These are phyloP conservation scores for Condylostoma magnum DNA, from an alignment of 169 alveolate genomes.

Conservation along the genomic window DNA sequence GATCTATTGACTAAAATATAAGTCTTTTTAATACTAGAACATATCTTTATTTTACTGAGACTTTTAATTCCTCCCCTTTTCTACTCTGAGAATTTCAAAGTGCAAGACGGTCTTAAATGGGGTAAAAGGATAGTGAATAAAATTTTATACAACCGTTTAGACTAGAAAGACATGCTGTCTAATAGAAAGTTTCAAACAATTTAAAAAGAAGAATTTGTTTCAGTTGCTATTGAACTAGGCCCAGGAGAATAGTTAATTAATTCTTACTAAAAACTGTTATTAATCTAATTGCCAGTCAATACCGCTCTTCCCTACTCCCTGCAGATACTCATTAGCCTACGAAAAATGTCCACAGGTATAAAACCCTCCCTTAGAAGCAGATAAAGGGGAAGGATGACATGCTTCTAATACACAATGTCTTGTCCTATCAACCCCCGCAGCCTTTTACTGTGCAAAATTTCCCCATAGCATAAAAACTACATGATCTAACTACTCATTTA, in stretches of 20 bases:
- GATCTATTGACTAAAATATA: neutral
- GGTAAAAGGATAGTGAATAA: neutral
- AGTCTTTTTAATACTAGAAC: constrained; percentile 20
- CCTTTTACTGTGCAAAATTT: constrained; percentile 89
- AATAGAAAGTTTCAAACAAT: too few species aligned
- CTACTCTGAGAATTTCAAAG: constrained; percentile 2
- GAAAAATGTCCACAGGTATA: constrained; percentile 69
- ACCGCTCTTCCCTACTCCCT: constrained; percentile 7
- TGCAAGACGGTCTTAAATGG: constrained; percentile 12
- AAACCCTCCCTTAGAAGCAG: constrained; percentile 79
- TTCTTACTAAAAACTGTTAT: neutral
- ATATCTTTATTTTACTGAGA: constrained; percentile 8
- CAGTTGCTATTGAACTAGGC: too few species aligned
- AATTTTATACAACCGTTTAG: neutral
- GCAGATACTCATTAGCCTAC: constrained; percentile 44
- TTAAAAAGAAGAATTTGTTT: too few species aligned
- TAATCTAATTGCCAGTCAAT: constrained; percentile 28
- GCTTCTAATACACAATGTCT: constrained; percentile 90
- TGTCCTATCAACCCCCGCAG: constrained; percentile 79
- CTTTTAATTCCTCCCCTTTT: neutral
- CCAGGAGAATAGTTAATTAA: too few species aligned
- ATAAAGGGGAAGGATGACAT: constrained; percentile 99
- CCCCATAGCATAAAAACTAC: constrained; percentile 90
- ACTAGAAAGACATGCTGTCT: too few species aligned
- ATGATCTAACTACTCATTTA: constrained; percentile 60